Evolutionary conservation across 352 stramenopile species (phyloP).

Genomic region (Globisporangium recalcitrans): DNA sequence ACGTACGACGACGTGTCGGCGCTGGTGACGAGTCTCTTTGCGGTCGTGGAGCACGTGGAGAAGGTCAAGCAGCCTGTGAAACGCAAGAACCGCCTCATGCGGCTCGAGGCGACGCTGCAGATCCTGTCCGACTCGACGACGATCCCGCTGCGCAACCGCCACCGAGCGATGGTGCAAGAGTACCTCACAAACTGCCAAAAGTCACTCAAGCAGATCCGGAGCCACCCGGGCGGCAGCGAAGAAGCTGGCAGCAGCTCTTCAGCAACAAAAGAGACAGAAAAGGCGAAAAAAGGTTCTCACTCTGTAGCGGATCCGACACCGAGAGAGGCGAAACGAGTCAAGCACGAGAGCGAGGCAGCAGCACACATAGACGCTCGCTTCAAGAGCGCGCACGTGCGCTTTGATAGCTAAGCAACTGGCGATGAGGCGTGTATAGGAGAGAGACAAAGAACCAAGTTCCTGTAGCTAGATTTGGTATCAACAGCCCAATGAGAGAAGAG

Average conservation of each 20-base stretch:
- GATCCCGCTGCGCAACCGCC: slow-evolving; percentile 24
- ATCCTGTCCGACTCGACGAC: slow-evolving; percentile 24
- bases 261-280: slow-evolving; percentile 4
- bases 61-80: slow-evolving; percentile 30
- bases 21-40: slow-evolving; percentile 34
- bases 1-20: slow-evolving; percentile 28
- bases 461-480: slow-evolving; percentile 1
- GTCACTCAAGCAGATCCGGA: slow-evolving; percentile 14
- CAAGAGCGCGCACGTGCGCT: slow-evolving; percentile 31
- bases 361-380: neutral
- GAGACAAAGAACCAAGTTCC: neutral
- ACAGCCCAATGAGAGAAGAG: slow-evolving; percentile 8
- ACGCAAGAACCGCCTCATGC: slow-evolving; percentile 42
- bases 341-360: slow-evolving; percentile 12
- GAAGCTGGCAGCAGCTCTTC: neutral
- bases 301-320: neutral
- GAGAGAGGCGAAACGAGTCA: neutral
- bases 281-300: slow-evolving; percentile 1
- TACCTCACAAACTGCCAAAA: slow-evolving; percentile 46
- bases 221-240: neutral
- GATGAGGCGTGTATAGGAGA: neutral
- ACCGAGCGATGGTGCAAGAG: slow-evolving; percentile 30
- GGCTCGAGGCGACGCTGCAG: slow-evolving; percentile 39
- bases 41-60: slow-evolving; percentile 37
- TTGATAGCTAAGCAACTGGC: slow-evolving; percentile 16